Conservation (phyloP, 2,329 filamentous ascomycete genomes). For the Epichloe baconii region DNA sequence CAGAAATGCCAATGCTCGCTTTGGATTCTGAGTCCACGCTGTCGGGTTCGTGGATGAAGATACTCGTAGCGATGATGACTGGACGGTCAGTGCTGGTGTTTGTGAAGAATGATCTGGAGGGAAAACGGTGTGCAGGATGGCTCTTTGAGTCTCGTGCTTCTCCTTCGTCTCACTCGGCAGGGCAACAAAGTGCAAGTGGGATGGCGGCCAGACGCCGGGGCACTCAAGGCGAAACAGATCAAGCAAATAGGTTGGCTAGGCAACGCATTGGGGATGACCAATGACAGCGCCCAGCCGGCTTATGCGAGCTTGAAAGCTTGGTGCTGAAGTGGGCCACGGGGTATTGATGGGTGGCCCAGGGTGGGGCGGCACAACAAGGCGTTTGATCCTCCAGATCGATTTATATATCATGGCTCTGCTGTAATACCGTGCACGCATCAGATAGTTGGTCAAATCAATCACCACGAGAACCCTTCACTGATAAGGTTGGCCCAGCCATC, state of each 20-base stretch:
- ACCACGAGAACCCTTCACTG: too few species aligned
- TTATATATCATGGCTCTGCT: too few species aligned
- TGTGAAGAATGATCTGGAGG: neutral
- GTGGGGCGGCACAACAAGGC: too few species aligned
- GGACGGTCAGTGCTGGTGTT: neutral
- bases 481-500: too few species aligned
- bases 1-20: neutral
- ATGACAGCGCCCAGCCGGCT: neutral
- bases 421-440: too few species aligned
- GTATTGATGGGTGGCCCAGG: neutral
- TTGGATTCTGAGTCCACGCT: neutral
- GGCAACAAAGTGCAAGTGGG: constrained; percentile 8
- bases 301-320: neutral
- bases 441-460: too few species aligned
- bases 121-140: neutral
- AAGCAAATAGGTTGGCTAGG: constrained; percentile 22
- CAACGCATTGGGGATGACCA: constrained; percentile 13
- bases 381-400: too few species aligned
- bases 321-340: neutral
- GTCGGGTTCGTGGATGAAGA: neutral
- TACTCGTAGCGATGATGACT: neutral
- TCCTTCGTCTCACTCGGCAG: constrained; percentile 1
- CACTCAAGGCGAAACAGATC: constrained; percentile 9
- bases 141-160: constrained; percentile 1
- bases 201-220: constrained; percentile 6